phyloP scores from a whole-genome alignment of 2,329 filamentous ascomycete species.

The Pestalotiopsis sp. region DNA sequence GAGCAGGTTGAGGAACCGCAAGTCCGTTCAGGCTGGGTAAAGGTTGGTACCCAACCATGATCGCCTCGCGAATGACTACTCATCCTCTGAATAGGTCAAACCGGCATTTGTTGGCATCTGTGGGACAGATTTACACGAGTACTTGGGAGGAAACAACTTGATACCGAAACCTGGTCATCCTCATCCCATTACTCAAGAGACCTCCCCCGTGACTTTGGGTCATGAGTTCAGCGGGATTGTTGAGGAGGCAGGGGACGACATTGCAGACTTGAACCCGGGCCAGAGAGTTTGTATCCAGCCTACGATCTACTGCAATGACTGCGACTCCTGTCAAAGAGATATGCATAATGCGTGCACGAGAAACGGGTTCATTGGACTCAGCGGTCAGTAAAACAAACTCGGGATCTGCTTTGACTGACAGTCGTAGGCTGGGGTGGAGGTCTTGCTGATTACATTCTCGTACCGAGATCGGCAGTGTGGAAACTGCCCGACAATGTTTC shows the following conservation, averaged over 20 bases:
- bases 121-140: slow-evolving; percentile 38
- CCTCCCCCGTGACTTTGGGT: slow-evolving; percentile 62
- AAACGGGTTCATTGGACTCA: slow-evolving; percentile 38
- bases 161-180: slow-evolving; percentile 37
- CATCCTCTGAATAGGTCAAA: neutral
- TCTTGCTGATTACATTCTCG: neutral
- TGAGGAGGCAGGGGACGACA: slow-evolving; percentile 55
- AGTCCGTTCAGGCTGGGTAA: slow-evolving; percentile 8
- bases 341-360: slow-evolving; percentile 61
- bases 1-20: slow-evolving; percentile 7
- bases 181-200: slow-evolving; percentile 60
- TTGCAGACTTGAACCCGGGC: slow-evolving; percentile 48
- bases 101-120: slow-evolving; percentile 37
- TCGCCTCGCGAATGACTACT: neutral
- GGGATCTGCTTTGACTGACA: slow-evolving; percentile 25
- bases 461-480: slow-evolving; percentile 9
- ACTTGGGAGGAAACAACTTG: slow-evolving; percentile 29
- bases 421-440: slow-evolving; percentile 6
- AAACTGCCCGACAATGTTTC: slow-evolving; percentile 2
- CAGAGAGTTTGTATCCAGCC: slow-evolving; percentile 63
- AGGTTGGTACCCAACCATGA: neutral
- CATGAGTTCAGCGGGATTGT: slow-evolving; percentile 68
- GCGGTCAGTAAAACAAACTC: slow-evolving; percentile 49
- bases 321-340: slow-evolving; percentile 55
- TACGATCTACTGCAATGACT: slow-evolving; percentile 59